phyloP scores from a whole-genome alignment of 2,329 filamentous ascomycete species.

The Alternaria solani region DNA sequence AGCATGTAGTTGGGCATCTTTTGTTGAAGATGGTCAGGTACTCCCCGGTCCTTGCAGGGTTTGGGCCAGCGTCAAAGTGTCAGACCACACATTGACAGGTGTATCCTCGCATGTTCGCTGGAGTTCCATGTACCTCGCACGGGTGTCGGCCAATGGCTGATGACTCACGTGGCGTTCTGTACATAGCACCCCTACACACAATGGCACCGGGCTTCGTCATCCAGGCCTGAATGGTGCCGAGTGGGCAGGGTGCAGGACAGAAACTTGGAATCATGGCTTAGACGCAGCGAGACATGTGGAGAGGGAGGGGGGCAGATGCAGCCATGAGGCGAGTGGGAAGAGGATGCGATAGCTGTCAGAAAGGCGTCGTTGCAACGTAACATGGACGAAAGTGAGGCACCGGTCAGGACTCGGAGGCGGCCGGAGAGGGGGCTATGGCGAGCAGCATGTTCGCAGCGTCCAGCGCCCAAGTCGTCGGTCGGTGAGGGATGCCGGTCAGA shows the following conservation, averaged over 20 bases:
- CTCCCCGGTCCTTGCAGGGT: slow-evolving; percentile 10
- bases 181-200: slow-evolving; percentile 18
- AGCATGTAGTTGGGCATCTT: slow-evolving; percentile 21
- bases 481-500: slow-evolving; percentile 19
- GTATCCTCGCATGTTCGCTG: slow-evolving; percentile 20
- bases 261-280: slow-evolving; percentile 21
- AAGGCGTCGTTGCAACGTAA: not conserved
- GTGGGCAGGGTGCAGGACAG: slow-evolving; percentile 30
- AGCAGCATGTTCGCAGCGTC: slow-evolving; percentile 16
- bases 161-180: slow-evolving; percentile 17
- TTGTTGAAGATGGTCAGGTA: slow-evolving; percentile 19
- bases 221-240: slow-evolving; percentile 20
- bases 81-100: slow-evolving; percentile 19
- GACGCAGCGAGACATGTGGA: slow-evolving; percentile 1
- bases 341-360: not conserved
- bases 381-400: slow-evolving; percentile 10
- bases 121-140: slow-evolving; percentile 5
- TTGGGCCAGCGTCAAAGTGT: slow-evolving; percentile 18
- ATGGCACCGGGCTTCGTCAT: slow-evolving; percentile 29
- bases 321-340: not conserved
- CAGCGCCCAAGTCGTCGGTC: slow-evolving; percentile 1
- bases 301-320: not conserved
- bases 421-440: slow-evolving; percentile 15
- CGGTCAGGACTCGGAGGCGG: slow-evolving; percentile 16
- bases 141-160: slow-evolving; percentile 14